These are phyloP conservation scores for Lipomyces sp. DNA, from an alignment of 805 yeast species.

Conservation along the genomic window DNA sequence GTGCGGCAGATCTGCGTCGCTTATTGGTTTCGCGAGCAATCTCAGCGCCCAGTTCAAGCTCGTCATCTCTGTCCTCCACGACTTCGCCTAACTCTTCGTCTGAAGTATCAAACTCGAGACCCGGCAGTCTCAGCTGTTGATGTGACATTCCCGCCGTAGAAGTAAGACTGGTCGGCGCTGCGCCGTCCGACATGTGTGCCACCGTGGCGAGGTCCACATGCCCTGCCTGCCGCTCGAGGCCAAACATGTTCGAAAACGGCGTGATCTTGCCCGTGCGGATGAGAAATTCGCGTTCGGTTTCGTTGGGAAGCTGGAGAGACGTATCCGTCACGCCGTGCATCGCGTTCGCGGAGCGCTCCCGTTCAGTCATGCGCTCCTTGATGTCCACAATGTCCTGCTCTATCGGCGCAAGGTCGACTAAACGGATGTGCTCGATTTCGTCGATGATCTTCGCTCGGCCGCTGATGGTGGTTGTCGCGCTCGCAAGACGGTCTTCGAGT, in stretches of 20 bases:
- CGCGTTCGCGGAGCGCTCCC: conserved; percentile 29
- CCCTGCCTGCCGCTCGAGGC: conserved; percentile 48
- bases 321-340: conserved; percentile 16
- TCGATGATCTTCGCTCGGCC: conserved; percentile 52
- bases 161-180: conserved; percentile 11
- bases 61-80: conserved; percentile 34
- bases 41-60: conserved; percentile 1
- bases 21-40: conserved; percentile 1
- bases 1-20: no score
- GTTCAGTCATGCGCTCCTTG: conserved; percentile 44
- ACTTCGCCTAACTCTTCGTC: conserved; percentile 27
- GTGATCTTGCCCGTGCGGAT: conserved; percentile 90
- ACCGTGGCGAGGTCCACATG: conserved; percentile 19
- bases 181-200: conserved; percentile 43
- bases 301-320: conserved; percentile 55
- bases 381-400: conserved; percentile 63
- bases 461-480: conserved; percentile 61
- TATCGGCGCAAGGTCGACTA: conserved; percentile 52
- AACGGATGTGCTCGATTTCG: conserved; percentile 51
- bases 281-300: conserved; percentile 72
- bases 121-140: conserved; percentile 26
- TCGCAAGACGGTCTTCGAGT: conserved; percentile 49
- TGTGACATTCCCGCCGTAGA: conserved; percentile 14
- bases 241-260: conserved; percentile 75
- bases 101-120: conserved; percentile 28